Percentiles rank a stretch among this genome's conserved stretches.
These are phyloP conservation scores for Metschnikowia lunata DNA, from an alignment of 805 yeast species.

Conservation along the genomic window DNA sequence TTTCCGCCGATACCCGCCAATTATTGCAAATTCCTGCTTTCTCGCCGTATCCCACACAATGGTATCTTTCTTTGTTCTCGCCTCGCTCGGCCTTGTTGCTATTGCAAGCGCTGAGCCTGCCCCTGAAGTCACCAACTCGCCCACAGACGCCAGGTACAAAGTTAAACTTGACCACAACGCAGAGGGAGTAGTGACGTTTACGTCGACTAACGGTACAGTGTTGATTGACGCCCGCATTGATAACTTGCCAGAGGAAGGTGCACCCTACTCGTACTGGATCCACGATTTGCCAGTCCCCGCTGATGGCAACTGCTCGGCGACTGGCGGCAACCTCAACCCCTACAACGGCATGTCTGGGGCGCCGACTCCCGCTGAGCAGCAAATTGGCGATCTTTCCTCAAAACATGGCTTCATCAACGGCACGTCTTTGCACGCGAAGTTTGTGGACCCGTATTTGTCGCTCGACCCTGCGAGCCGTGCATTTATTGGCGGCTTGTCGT, in stretches of 20 bases:
- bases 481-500: slow-evolving; percentile 26
- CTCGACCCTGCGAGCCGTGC: slow-evolving; percentile 27
- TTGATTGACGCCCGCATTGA: slow-evolving; percentile 28
- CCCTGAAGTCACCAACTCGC: slow-evolving; percentile 29
- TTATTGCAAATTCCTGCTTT: too few species aligned
- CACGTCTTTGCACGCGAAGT: slow-evolving; percentile 20
- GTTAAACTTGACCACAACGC: slow-evolving; percentile 23
- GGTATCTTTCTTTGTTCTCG: slow-evolving; percentile 6
- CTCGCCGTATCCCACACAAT: not conserved
- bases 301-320: slow-evolving; percentile 30
- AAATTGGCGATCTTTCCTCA: slow-evolving; percentile 39
- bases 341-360: slow-evolving; percentile 29
- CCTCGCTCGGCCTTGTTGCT: slow-evolving; percentile 11
- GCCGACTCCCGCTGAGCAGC: slow-evolving; percentile 21
- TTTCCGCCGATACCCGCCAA: too few species aligned
- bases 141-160: slow-evolving; percentile 22
- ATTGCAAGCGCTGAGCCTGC: slow-evolving; percentile 19
- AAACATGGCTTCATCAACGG: slow-evolving; percentile 35
- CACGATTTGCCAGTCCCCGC: slow-evolving; percentile 36
- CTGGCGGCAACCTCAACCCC: slow-evolving; percentile 36
- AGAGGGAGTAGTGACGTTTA: slow-evolving; percentile 29
- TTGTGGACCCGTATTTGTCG: slow-evolving; percentile 30
- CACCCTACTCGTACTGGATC: slow-evolving; percentile 39
- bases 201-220: slow-evolving; percentile 30
- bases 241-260: slow-evolving; percentile 32